Evolutionary conservation across 768 basidiomycete species (phyloP), one percentile per base, ranked within the genome.

Genomic region (Termitomyces sp.): DNA sequence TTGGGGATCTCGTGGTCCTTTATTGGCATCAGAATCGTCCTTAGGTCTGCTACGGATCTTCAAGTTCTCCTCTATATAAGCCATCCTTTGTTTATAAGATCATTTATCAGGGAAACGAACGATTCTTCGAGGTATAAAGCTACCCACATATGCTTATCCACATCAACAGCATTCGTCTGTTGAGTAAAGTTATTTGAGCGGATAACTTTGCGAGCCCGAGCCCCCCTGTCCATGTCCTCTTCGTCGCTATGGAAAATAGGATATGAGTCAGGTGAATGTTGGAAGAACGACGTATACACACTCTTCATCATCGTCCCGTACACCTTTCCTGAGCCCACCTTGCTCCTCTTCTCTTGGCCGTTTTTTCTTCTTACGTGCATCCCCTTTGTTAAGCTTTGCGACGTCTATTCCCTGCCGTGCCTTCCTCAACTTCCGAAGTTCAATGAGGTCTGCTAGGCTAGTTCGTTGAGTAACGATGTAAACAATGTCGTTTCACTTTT

Each of bases 141-240:
- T 15, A 78, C 92, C 55, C 60, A 95, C 96, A 98, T 98, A 69
- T 98, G 97, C 70, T 98, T 98, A 77, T 99, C 96, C 28, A 97
- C 95, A 70, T 98, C 96, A 22, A 98, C 81, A 1, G 88, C 86
- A 71, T 97, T 96, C 4, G 96, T 99, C 75, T 98, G 96, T 64
- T 96, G 93, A 0, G 97, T 99, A 71, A 99, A 98, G 76, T 97
- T 97, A 75, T 92, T 96, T 22, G 86, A 78, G 44, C 94, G 80
- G 2, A 96, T 89, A 6, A 88, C 84, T 55, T 87, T 80, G 61
- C 92, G 80, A 11, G 91, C 87, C 60, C 84, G 88, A 2, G 89
- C 85, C 57, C 87, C 86, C 35, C 86, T 83, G 49, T 88, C 86
- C 35, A 86, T 83, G 49, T 88, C 87, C 45, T 84, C 84, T 62